Conservation (phyloP, 371 early-diverging fungal species). For the Modicella reniformis region DNA sequence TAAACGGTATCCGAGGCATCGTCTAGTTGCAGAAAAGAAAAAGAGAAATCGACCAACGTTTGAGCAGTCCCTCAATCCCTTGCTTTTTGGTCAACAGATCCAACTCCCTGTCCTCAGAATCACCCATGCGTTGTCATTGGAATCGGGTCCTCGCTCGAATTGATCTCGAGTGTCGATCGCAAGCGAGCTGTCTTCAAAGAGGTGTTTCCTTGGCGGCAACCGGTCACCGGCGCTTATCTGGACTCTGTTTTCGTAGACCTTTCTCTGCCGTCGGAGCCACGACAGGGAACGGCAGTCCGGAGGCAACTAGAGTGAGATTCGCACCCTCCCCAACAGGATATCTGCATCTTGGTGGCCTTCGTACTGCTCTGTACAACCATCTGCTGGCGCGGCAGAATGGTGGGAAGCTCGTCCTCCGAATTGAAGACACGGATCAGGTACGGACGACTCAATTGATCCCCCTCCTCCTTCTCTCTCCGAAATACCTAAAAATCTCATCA, state of each 20-base stretch:
- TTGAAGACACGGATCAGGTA: conserved; percentile 95
- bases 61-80: conserved; percentile 1
- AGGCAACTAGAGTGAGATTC: conserved; percentile 83
- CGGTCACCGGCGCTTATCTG: not conserved
- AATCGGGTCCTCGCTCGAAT: conserved; percentile 21
- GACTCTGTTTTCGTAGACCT: not conserved
- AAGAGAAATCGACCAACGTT: not conserved
- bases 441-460: too few relatives aligned
- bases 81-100: not conserved
- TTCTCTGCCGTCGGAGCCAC: not conserved
- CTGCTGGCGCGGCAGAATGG: conserved; percentile 79
- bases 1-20: conserved; percentile 49
- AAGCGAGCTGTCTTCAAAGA: conserved; percentile 1
- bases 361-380: conserved; percentile 93
- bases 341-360: conserved; percentile 92
- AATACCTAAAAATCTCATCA: too few relatives aligned
- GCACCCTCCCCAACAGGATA: conserved; percentile 95
- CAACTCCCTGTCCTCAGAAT: not conserved
- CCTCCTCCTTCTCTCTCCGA: too few relatives aligned
- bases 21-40: not conserved
- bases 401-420: conserved; percentile 86
- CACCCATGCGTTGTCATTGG: conserved; percentile 37
- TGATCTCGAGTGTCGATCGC: conserved; percentile 6
- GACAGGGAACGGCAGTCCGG: not conserved
- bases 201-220: not conserved